Evolutionary conservation across 371 early-diverging fungal species (phyloP).

Genomic region (Mortierella sp.): DNA sequence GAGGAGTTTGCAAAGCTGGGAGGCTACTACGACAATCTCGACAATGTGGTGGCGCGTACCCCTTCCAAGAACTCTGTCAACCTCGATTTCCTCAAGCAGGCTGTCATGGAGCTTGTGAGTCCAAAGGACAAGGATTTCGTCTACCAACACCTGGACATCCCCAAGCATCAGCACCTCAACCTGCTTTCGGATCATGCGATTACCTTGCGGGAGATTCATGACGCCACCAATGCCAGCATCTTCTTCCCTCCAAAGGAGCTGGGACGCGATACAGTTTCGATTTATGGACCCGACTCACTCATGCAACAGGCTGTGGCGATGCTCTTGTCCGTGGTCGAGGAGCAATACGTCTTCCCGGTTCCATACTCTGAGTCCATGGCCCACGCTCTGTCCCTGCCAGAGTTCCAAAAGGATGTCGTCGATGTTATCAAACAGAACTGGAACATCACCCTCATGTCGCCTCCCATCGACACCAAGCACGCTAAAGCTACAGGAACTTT

Average conservation of each 20-base stretch:
- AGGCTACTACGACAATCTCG: slow-evolving; percentile 84
- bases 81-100: slow-evolving; percentile 74
- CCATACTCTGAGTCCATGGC: slow-evolving; percentile 24
- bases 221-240: slow-evolving; percentile 66
- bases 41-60: slow-evolving; percentile 92
- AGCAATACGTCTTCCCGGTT: slow-evolving; percentile 31
- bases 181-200: slow-evolving; percentile 61
- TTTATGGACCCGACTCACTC: slow-evolving; percentile 45
- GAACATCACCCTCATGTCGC: slow-evolving; percentile 38
- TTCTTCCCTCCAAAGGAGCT: slow-evolving; percentile 66
- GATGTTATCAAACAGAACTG: slow-evolving; percentile 38
- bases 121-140: slow-evolving; percentile 69
- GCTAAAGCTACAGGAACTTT: neutral
- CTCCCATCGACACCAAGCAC: slow-evolving; percentile 5
- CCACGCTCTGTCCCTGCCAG: slow-evolving; percentile 20
- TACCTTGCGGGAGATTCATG: slow-evolving; percentile 60
- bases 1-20: slow-evolving; percentile 85
- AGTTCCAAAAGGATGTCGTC: slow-evolving; percentile 39
- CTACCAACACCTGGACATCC: slow-evolving; percentile 56
- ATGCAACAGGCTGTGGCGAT: slow-evolving; percentile 48
- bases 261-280: slow-evolving; percentile 40
- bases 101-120: slow-evolving; percentile 82
- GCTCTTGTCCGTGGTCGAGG: slow-evolving; percentile 44
- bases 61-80: slow-evolving; percentile 86
- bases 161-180: slow-evolving; percentile 62